Base-by-base conservation (phyloP, 108 stramenopile genomes). In the Chaetoceros muelleri region DNA sequence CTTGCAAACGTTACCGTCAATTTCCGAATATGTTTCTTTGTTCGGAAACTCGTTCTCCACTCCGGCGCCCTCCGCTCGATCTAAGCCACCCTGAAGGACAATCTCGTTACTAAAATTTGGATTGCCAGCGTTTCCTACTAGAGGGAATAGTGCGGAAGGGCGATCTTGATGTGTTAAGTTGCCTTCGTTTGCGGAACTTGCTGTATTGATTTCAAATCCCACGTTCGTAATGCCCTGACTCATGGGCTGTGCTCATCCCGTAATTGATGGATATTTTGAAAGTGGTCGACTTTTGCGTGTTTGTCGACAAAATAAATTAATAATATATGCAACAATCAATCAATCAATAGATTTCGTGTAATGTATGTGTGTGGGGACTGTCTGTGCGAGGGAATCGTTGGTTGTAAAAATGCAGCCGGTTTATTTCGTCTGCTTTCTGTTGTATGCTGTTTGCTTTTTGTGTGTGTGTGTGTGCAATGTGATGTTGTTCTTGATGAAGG, bases 201-300 rank as follows among this genome's bases (percentile, higher is more conserved):
- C 44, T 23, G 20, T 46, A 23, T 30, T 56, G 3, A 21, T 30
- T n/a, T 56, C 58, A 47, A 29, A 67, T 52, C 66, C 62, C 65
- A 63, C 48, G 54, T 67, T 68, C 61, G 65, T 29, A 54, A 27
- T 61, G 58, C 49, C 73, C 66, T 76, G 71, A 76, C 70, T 73
- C 80, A 82, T 82, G 75, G 80, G 80, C 80, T 76, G 78, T 82
- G 76, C 72, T 73, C 64, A 58, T 5, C 34, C n/a, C n/a, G n/a
- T n/a, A n/a, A n/a, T n/a, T n/a, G n/a, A n/a, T n/a, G n/a, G n/a
- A n/a, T n/a, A n/a, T n/a, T n/a, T n/a, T n/a, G n/a, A n/a, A n/a
- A n/a, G n/a, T n/a, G n/a, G n/a, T n/a, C n/a, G n/a, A n/a, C n/a
- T n/a, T n/a, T n/a, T n/a, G n/a, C n/a, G n/a, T n/a, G n/a, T n/a